phyloP scores from a whole-genome alignment of 2,329 filamentous ascomycete genomes.

The Metarhizium robertsii region DNA sequence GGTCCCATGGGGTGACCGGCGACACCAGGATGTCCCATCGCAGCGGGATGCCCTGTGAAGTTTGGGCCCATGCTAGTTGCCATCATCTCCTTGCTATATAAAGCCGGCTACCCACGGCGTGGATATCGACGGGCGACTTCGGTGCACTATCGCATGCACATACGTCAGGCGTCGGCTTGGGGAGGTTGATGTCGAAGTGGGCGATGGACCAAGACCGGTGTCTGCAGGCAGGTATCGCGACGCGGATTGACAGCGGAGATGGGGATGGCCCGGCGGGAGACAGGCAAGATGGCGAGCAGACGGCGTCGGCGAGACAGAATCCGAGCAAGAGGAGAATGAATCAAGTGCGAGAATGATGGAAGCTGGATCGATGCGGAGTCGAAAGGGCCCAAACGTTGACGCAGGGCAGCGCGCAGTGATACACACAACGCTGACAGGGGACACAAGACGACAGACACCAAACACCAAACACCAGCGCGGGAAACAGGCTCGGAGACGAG shows the following conservation, averaged over 20 bases:
- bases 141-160: constrained; percentile 39
- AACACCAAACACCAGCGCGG: background rate
- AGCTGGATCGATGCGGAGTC: constrained; percentile 1
- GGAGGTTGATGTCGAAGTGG: constrained; percentile 2
- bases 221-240: constrained; percentile 9
- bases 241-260: background rate
- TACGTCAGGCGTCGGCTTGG: constrained; percentile 13
- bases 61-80: constrained; percentile 52
- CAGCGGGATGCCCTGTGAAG: constrained; percentile 58
- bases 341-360: background rate
- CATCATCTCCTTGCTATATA: constrained; percentile 49
- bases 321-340: background rate
- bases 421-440: constrained; percentile 3
- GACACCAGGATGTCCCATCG: constrained; percentile 64
- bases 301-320: background rate
- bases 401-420: constrained; percentile 3
- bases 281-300: background rate
- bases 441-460: background rate
- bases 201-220: background rate
- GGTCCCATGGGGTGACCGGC: constrained; percentile 55
- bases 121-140: constrained; percentile 44
- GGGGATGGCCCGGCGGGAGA: constrained; percentile 4
- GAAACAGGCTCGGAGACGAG: constrained; percentile 1
- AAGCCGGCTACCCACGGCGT: constrained; percentile 48
- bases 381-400: constrained; percentile 1